Conservation (phyloP, 257 asterid genomes). For the Solanum ahanhuiri region DNA sequence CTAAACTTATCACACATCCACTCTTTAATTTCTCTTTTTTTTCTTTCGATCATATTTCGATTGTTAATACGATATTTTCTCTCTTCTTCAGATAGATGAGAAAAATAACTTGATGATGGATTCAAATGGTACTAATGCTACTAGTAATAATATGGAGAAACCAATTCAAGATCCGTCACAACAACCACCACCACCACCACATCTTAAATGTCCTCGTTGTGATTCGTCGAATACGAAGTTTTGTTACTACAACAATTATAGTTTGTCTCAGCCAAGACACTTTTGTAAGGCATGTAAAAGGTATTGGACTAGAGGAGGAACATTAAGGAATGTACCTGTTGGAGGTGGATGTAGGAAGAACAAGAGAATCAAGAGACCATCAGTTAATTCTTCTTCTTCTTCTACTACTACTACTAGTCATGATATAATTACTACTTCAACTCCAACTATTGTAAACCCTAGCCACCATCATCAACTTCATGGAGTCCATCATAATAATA, state of each 20-base stretch:
- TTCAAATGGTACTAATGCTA: conserved; percentile 10
- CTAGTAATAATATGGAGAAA: conserved; percentile 24
- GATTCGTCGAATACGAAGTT: conserved; percentile 40
- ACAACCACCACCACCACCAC: conserved; percentile 27
- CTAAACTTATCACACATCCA: conserved; percentile 20
- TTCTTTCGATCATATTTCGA: not conserved
- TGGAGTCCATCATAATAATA: not conserved
- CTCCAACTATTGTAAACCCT: conserved; percentile 16
- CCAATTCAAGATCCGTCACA: conserved; percentile 27
- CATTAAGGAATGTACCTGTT: conserved; percentile 40
- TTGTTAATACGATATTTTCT: not conserved
- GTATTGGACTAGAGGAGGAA: conserved; percentile 51
- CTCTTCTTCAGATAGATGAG: conserved; percentile 35
- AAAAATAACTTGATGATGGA: conserved; percentile 27
- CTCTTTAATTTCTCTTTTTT: conserved; percentile 3
- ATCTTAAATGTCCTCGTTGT: conserved; percentile 37
- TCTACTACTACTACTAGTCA: not conserved
- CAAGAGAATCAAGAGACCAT: conserved; percentile 22
- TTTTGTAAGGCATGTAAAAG: conserved; percentile 42
- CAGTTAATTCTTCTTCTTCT: not conserved
- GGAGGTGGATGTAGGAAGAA: conserved; percentile 44
- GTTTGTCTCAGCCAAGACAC: conserved; percentile 42
- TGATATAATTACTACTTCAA: conserved; percentile 1
- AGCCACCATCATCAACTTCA: conserved; percentile 12
- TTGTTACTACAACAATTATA: conserved; percentile 40